These are phyloP conservation scores for Cladosporium sp. DNA, from an alignment of 2,329 filamentous ascomycete species.

Conservation along the genomic window DNA sequence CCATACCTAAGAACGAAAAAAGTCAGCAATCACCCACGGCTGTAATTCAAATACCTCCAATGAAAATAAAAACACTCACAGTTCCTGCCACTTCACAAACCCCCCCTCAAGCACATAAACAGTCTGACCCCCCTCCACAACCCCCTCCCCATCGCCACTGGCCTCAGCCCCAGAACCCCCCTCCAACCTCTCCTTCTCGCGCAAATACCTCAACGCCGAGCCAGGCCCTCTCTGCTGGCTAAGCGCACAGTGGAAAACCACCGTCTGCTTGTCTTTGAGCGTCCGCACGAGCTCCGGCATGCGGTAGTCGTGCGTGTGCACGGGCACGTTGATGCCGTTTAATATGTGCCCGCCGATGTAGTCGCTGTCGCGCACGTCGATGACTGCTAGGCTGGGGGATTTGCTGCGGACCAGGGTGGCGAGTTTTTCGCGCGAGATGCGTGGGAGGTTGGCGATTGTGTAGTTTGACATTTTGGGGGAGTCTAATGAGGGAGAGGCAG, in stretches of 20 bases:
- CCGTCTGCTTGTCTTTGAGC: slow-evolving; percentile 70
- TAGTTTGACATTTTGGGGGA: slow-evolving; percentile 32
- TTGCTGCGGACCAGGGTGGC: slow-evolving; percentile 51
- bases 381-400: slow-evolving; percentile 55
- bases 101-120: slow-evolving; percentile 79
- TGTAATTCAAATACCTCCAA: too few species aligned
- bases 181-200: slow-evolving; percentile 58
- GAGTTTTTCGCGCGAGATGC: slow-evolving; percentile 65
- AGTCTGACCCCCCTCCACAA: slow-evolving; percentile 51
- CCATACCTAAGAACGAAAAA: slow-evolving; percentile 52
- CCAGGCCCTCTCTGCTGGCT: slow-evolving; percentile 85
- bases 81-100: slow-evolving; percentile 85
- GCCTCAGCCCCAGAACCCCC: slow-evolving; percentile 29
- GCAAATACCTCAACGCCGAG: slow-evolving; percentile 74
- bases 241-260: slow-evolving; percentile 91
- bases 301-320: slow-evolving; percentile 64
- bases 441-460: slow-evolving; percentile 59
- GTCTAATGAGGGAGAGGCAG: neutral
- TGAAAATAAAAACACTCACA: slow-evolving; percentile 36
- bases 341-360: slow-evolving; percentile 87
- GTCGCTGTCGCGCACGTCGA: slow-evolving; percentile 89
- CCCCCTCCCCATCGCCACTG: slow-evolving; percentile 27
- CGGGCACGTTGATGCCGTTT: slow-evolving; percentile 71
- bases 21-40: slow-evolving; percentile 13
- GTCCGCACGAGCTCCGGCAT: slow-evolving; percentile 78